Evolutionary conservation across 257 asterid genomes (phyloP).

Genomic region (Thymus mandschuricus): DNA sequence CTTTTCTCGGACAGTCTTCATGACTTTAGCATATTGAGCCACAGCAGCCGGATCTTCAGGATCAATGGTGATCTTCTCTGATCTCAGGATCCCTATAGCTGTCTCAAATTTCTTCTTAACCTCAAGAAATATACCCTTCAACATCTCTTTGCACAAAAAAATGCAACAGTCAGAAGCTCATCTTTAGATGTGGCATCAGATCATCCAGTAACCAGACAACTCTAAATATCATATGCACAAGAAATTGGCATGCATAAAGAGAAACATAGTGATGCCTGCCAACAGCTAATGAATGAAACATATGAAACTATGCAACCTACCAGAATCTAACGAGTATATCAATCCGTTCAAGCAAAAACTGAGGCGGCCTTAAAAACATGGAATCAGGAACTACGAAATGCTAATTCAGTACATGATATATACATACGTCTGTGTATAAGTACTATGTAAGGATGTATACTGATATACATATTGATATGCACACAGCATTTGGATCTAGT

Average conservation of each 20-base stretch:
- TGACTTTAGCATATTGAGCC: slow-evolving; percentile 79
- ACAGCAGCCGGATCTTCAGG: slow-evolving; percentile 94
- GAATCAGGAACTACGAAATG: slow-evolving; percentile 16
- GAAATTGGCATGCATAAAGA: not conserved
- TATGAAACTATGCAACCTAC: slow-evolving; percentile 17
- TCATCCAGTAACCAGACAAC: not conserved
- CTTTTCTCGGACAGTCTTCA: slow-evolving; percentile 86
- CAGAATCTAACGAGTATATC: slow-evolving; percentile 11
- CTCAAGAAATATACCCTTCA: slow-evolving; percentile 92
- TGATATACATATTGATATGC: not conserved
- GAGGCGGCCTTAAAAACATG: slow-evolving; percentile 8
- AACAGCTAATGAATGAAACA: slow-evolving; percentile 23
- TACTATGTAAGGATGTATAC: not conserved
- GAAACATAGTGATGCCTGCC: slow-evolving; percentile 2
- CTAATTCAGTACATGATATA: slow-evolving; percentile 1
- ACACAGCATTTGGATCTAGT: slow-evolving; percentile 1
- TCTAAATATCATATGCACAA: slow-evolving; percentile 24
- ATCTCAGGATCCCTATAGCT: slow-evolving; percentile 71
- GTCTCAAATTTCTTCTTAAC: slow-evolving; percentile 92
- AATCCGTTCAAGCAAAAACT: not conserved
- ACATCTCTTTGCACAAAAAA: slow-evolving; percentile 63
- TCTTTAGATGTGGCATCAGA: slow-evolving; percentile 17
- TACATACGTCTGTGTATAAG: not conserved
- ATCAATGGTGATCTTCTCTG: slow-evolving; percentile 90
- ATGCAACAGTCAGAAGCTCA: slow-evolving; percentile 42